A percentile compares a stretch with the other conserved stretches of the same genome.
Conservation (phyloP, 2,329 filamentous ascomycete species). For the Colletotrichum godetiae region DNA sequence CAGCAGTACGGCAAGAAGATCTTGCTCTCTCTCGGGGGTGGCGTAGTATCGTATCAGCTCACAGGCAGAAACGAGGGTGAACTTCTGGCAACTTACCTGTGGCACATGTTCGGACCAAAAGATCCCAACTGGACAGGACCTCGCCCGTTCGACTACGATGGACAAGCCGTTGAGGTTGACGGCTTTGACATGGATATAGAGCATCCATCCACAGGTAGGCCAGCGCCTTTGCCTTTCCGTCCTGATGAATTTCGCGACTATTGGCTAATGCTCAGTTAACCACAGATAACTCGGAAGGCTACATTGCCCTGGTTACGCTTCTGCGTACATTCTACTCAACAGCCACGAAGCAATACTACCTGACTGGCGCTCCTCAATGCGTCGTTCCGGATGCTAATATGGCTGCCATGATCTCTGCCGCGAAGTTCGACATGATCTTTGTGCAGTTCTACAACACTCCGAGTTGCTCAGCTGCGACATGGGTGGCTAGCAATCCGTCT, state of each 20-base stretch:
- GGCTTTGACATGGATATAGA: conserved; percentile 48
- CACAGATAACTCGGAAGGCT: conserved; percentile 44
- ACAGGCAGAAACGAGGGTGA: conserved; percentile 49
- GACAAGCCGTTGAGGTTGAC: conserved; percentile 44
- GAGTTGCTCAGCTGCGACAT: conserved; percentile 47
- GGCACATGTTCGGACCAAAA: conserved; percentile 53
- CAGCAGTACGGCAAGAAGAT: conserved; percentile 51
- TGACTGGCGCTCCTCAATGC: conserved; percentile 60
- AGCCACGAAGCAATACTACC: conserved; percentile 48
- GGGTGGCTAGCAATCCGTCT: conserved; percentile 38
- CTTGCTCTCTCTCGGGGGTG: conserved; percentile 54
- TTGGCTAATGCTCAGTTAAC: neutral
- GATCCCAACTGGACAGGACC: conserved; percentile 44
- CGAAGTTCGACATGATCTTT: conserved; percentile 54
- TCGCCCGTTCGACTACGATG: conserved; percentile 34
- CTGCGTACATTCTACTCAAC: conserved; percentile 41
- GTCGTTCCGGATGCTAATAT: conserved; percentile 51
- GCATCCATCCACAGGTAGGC: conserved; percentile 40
- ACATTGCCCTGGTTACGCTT: conserved; percentile 42
- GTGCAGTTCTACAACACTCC: conserved; percentile 63
- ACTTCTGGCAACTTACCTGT: conserved; percentile 49
- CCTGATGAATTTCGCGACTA: no score
- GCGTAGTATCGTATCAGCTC: conserved; percentile 47
- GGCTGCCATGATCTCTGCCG: conserved; percentile 51
- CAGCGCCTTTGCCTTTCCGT: no score